phyloP scores from a whole-genome alignment of 1,284 basidiomycete genomes.

The Fomitopsis pinicola region DNA sequence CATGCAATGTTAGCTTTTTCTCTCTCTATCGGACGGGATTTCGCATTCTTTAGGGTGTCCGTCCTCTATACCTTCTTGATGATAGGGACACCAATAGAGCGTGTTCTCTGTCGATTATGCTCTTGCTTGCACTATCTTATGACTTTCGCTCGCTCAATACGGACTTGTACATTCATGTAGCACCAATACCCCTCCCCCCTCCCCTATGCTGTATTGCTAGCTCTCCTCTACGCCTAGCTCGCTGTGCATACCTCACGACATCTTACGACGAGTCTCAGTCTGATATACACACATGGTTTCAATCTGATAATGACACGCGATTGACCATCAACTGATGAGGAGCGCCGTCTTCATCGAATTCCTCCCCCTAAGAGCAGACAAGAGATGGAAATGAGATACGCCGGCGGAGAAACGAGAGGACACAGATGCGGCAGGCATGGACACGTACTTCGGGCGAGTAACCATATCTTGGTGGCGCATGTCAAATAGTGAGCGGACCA shows the following conservation, averaged over 20 bases:
- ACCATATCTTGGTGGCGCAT: slow-evolving; percentile 49
- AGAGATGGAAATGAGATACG: slow-evolving; percentile 8
- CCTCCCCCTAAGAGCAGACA: slow-evolving; percentile 47
- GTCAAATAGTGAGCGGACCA: background rate
- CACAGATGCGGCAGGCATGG: slow-evolving; percentile 8
- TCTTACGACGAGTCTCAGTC: slow-evolving; percentile 11
- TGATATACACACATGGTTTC: slow-evolving; percentile 12
- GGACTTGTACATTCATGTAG: slow-evolving; percentile 24
- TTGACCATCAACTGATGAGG: slow-evolving; percentile 76
- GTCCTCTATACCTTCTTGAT: slow-evolving; percentile 13
- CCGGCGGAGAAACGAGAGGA: slow-evolving; percentile 10
- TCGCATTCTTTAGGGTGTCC: slow-evolving; percentile 13
- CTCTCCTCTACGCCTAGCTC: slow-evolving; percentile 17
- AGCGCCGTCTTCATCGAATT: slow-evolving; percentile 78
- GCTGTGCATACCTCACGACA: slow-evolving; percentile 21
- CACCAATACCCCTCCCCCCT: slow-evolving; percentile 23
- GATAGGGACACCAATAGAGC: slow-evolving; percentile 4
- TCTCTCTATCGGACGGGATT: slow-evolving; percentile 6
- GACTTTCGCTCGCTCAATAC: slow-evolving; percentile 13
- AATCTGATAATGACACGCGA: slow-evolving; percentile 39
- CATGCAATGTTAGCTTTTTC: slow-evolving; percentile 12
- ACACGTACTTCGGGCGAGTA: slow-evolving; percentile 59
- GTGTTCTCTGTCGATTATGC: slow-evolving; percentile 4
- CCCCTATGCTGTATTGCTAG: slow-evolving; percentile 38
- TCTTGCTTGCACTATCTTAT: slow-evolving; percentile 17